Evolutionary conservation across 371 early-diverging fungal genomes (phyloP).

Genomic region (Rhizopus sp.): DNA sequence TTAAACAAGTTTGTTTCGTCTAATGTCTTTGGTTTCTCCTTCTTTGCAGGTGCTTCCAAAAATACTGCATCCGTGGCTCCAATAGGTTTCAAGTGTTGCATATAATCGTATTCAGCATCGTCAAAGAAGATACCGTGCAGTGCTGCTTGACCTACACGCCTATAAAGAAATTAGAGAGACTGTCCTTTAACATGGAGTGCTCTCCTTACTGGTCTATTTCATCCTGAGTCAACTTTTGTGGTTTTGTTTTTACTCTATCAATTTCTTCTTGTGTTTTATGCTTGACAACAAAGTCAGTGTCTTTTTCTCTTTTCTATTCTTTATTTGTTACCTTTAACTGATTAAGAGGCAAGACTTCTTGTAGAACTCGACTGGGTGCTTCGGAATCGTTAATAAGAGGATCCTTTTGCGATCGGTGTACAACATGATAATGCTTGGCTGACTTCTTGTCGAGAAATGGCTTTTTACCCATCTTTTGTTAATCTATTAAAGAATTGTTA

Average conservation of each 20-base stretch:
- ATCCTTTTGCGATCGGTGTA: conserved; percentile 97
- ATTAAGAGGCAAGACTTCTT: conserved; percentile 74
- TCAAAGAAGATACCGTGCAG: conserved; percentile 86
- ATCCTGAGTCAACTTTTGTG: conserved; percentile 40
- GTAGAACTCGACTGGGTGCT: conserved; percentile 81
- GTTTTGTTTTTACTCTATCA: conserved; percentile 32
- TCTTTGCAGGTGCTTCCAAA: conserved; percentile 64
- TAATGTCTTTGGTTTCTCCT: conserved; percentile 38
- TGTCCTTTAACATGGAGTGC: neutral
- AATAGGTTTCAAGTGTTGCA: conserved; percentile 86
- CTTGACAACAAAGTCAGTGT: conserved; percentile 12
- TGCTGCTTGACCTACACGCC: conserved; percentile 74
- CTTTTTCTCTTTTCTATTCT: neutral
- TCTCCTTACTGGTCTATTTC: conserved; percentile 50
- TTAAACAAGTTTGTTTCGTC: conserved; percentile 19
- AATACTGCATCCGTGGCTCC: conserved; percentile 84
- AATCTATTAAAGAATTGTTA: conserved; percentile 1
- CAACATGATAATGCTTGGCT: conserved; percentile 86
- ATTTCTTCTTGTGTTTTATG: conserved; percentile 48
- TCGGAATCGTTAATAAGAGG: conserved; percentile 84
- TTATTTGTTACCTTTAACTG: conserved; percentile 55
- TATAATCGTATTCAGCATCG: conserved; percentile 91
- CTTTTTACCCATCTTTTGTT: conserved; percentile 67
- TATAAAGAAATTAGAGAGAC: conserved; percentile 17
- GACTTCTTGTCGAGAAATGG: conserved; percentile 86